phyloP scores from a whole-genome alignment of 768 basidiomycete species.

The Podaxis sp. region DNA sequence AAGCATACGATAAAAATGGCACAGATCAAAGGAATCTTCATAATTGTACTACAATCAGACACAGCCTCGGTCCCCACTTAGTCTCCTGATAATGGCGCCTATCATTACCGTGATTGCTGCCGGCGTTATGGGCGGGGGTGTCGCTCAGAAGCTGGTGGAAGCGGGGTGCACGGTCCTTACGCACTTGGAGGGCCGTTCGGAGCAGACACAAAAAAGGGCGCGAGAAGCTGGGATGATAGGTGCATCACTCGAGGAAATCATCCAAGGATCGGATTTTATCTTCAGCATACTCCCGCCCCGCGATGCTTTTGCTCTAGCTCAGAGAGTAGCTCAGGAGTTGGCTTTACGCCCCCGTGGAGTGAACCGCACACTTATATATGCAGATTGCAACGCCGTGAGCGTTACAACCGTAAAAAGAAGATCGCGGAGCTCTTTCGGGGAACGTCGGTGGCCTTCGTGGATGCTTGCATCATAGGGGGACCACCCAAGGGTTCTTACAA shows the following conservation, averaged over 20 bases:
- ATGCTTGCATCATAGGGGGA: constrained; percentile 54
- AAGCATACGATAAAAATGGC: not conserved
- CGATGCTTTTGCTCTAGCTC: constrained; percentile 43
- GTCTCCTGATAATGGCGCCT: not conserved
- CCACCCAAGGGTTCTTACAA: constrained; percentile 45
- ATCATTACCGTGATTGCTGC: constrained; percentile 48
- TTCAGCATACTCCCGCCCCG: constrained; percentile 57
- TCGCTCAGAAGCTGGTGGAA: constrained; percentile 41
- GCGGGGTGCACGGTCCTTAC: constrained; percentile 54
- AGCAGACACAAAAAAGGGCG: constrained; percentile 44
- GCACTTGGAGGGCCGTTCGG: constrained; percentile 48
- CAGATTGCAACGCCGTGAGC: constrained; percentile 57
- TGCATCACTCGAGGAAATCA: constrained; percentile 25
- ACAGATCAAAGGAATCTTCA: not conserved
- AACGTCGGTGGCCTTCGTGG: constrained; percentile 40
- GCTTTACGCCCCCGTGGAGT: constrained; percentile 7
- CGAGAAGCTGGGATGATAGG: constrained; percentile 44
- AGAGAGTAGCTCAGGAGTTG: constrained; percentile 30
- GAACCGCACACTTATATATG: constrained; percentile 32
- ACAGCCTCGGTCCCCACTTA: not conserved
- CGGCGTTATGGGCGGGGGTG: constrained; percentile 57
- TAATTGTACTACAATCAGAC: not conserved
- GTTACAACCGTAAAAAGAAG: constrained; percentile 41
- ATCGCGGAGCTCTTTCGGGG: constrained; percentile 40
- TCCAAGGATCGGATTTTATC: constrained; percentile 36